Conservation (phyloP, 2,329 filamentous ascomycete genomes). For the Cladophialophora immunda region DNA sequence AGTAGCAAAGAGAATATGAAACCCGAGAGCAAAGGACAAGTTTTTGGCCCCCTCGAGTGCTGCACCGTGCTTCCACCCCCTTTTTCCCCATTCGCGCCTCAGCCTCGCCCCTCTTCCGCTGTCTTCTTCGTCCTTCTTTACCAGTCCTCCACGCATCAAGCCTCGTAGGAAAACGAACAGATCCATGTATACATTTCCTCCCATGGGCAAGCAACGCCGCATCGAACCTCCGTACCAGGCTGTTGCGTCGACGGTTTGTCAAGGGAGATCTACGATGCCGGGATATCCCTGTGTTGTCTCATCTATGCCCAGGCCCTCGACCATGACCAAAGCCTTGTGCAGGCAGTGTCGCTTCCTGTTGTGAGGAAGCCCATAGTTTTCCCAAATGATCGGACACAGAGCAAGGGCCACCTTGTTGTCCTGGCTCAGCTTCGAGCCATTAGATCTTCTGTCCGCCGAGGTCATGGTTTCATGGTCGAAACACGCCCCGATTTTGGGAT, state of each 20-base stretch:
- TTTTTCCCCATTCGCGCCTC: too few species aligned
- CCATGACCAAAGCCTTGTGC: not conserved
- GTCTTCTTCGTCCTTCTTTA: too few species aligned
- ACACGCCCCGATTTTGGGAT: not conserved
- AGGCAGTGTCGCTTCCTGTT: not conserved
- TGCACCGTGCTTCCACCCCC: too few species aligned
- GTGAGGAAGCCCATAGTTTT: not conserved
- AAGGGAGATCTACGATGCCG: not conserved
- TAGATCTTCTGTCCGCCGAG: not conserved
- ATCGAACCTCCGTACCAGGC: too few species aligned
- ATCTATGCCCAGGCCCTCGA: not conserved
- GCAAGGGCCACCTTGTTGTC: not conserved
- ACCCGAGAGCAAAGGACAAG: not conserved
- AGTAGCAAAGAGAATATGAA: slow-evolving; percentile 3
- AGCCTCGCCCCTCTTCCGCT: too few species aligned
- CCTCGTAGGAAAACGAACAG: too few species aligned
- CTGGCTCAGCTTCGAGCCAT: not conserved
- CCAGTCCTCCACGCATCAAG: too few species aligned
- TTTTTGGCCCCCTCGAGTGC: not conserved
- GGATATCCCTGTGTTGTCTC: not conserved
- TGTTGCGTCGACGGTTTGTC: too few species aligned
- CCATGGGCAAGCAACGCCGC: too few species aligned
- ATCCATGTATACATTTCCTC: too few species aligned
- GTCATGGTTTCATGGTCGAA: not conserved
- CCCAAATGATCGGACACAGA: not conserved